These are phyloP conservation scores for Cercospora sp. DNA, from an alignment of 2,329 filamentous ascomycete species.

Conservation along the genomic window DNA sequence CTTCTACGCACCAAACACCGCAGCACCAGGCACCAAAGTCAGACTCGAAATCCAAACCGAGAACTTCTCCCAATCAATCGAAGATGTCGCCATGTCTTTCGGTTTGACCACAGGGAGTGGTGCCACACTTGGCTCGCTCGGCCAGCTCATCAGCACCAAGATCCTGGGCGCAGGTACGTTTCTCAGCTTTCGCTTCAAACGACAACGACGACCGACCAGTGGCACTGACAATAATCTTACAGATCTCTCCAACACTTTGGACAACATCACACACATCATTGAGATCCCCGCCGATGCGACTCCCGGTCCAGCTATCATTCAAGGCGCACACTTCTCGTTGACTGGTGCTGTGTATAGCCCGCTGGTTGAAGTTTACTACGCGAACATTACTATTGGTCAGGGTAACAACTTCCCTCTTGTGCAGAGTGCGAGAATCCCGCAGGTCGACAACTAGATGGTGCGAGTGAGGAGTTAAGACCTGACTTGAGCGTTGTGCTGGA, in stretches of 20 bases:
- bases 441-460: neutral
- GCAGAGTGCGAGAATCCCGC: neutral
- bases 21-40: conserved; percentile 44
- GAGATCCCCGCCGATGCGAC: conserved; percentile 22
- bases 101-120: conserved; percentile 31
- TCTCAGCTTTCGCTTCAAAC: neutral
- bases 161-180: conserved; percentile 22
- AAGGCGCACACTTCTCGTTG: conserved; percentile 25
- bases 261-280: conserved; percentile 28
- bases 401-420: conserved; percentile 14
- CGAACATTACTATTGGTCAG: conserved; percentile 27
- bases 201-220: neutral
- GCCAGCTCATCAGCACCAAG: conserved; percentile 17
- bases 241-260: conserved; percentile 23
- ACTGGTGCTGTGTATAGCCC: conserved; percentile 18
- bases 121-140: conserved; percentile 15
- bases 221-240: neutral
- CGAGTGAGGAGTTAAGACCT: neutral
- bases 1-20: conserved; percentile 46
- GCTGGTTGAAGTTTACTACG: conserved; percentile 16
- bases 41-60: conserved; percentile 43
- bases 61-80: conserved; percentile 49
- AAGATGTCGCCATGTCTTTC: conserved; percentile 49
- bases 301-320: conserved; percentile 13
- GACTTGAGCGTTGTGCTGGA: neutral